Evolutionary conservation across 1,284 basidiomycete genomes (phyloP).

Genomic region (Naganishia cerealis): DNA sequence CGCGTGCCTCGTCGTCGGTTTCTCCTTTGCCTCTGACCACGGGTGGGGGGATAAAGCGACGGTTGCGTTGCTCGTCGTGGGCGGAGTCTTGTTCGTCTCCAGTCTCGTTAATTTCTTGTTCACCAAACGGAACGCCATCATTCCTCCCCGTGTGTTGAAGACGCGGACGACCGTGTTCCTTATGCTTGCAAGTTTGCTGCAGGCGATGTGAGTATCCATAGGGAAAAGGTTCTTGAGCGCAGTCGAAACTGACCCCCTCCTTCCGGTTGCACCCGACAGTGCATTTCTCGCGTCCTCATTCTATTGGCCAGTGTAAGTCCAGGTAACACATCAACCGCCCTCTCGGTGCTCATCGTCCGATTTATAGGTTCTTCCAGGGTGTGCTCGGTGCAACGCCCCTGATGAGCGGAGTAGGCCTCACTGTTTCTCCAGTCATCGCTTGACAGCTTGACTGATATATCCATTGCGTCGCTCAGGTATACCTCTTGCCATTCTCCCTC

Average conservation of each 20-base stretch:
- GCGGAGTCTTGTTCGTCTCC: conserved; percentile 61
- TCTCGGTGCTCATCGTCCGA: conserved; percentile 2
- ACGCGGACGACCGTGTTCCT: conserved; percentile 50
- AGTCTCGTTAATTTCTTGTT: conserved; percentile 66
- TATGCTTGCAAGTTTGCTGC: conserved; percentile 43
- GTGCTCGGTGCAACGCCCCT: conserved; percentile 20
- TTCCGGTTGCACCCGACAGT: neutral
- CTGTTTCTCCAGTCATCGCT: neutral
- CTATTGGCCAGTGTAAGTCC: conserved; percentile 48
- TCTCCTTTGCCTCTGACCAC: conserved; percentile 58
- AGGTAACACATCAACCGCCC: conserved; percentile 36
- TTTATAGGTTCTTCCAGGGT: conserved; percentile 28
- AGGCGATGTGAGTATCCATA: conserved; percentile 36
- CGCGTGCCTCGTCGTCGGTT: conserved; percentile 73
- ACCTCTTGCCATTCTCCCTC: conserved; percentile 35
- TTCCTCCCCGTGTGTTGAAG: conserved; percentile 54
- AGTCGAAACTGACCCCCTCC: neutral
- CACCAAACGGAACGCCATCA: conserved; percentile 73
- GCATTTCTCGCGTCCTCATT: conserved; percentile 42
- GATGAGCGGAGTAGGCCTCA: conserved; percentile 25
- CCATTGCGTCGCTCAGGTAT: conserved; percentile 18
- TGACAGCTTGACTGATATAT: neutral
- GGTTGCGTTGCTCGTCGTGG: conserved; percentile 71
- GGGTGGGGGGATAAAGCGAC: conserved; percentile 59
- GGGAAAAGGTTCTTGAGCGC: no score